These are phyloP conservation scores for Ophiostoma quercus DNA, from an alignment of 2,329 filamentous ascomycete genomes.

Conservation along the genomic window DNA sequence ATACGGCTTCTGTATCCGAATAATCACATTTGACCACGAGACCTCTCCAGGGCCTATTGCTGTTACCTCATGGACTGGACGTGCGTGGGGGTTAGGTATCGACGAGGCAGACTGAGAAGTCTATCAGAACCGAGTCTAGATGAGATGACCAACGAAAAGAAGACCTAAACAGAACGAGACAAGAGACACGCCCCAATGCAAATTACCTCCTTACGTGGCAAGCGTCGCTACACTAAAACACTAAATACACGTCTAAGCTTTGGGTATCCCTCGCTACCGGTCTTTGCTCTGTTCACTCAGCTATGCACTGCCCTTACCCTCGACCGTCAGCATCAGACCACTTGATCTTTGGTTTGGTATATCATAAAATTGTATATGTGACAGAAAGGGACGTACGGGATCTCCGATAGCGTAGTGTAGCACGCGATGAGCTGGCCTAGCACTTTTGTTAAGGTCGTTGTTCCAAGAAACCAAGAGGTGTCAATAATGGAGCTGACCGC, in stretches of 20 bases:
- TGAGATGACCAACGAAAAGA: not conserved
- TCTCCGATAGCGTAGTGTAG: not conserved
- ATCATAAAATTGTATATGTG: not conserved
- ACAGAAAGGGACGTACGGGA: not conserved
- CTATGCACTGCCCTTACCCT: not conserved
- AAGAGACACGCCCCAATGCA: not conserved
- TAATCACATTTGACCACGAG: not conserved
- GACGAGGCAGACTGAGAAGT: not conserved
- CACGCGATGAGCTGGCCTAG: not conserved
- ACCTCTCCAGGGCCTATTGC: not conserved
- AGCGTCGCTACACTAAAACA: not conserved
- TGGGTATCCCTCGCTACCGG: not conserved
- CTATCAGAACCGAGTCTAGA: not conserved
- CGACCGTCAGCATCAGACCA: conserved; percentile 5
- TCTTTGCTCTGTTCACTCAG: not conserved
- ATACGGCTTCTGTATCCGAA: not conserved
- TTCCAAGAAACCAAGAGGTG: not conserved
- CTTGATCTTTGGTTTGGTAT: not conserved
- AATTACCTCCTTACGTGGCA: not conserved
- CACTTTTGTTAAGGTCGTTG: not conserved
- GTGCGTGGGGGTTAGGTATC: not conserved
- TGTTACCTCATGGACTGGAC: not conserved
- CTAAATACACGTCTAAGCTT: not conserved
- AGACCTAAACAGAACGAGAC: not conserved
- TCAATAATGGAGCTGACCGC: not conserved